Evolutionary conservation across 805 yeast species (phyloP), one percentile per base, ranked within the genome.

Genomic region (Candida arabinofermentans): DNA sequence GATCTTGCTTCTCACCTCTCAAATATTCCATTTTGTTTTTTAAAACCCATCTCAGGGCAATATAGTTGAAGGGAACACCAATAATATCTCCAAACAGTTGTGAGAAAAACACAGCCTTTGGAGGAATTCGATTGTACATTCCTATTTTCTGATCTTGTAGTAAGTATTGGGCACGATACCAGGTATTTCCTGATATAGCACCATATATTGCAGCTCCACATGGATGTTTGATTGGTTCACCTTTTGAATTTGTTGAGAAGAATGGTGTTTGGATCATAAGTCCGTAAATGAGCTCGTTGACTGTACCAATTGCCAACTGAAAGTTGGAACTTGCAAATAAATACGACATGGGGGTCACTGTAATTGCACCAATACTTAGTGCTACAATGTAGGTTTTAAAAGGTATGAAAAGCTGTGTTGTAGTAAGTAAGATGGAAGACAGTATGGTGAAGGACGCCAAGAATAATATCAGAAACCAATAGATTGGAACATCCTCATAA

Each of bases 61-160:
- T 37, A 50, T 74, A 75, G 49, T 75, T 76, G 48, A 74, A 60
- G 4, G 79, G 76, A n/a, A 73, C 70, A 7, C 80, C 80, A 21
- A 77, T 57, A 13, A 73, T 39, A 47, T 74, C 78, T 1, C 81
- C 81, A 49, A 70, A 65, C 4, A 76, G 47, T 49, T 77, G 81
- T 0, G 77, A 72, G 32, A 72, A 59, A 46, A 77, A 77, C 8
- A 76, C 72, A 2, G 65, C 55, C 27, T 60, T 65, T 1, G 82
- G 82, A 0, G 81, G 79, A 13, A 77, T 52, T 47, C 71, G 71
- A 55, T 71, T 74, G 58, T 77, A 77, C 48, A 74, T 73, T 1
- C 80, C 82, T 5, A 75, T 58, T 47, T 74, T 71, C 62, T 71
- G 69, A 43, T 67, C 72, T 30, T 58, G 62, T 13, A 58, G 47